Conservation (phyloP, 768 basidiomycete species). For the Lactarius evosmus region DNA sequence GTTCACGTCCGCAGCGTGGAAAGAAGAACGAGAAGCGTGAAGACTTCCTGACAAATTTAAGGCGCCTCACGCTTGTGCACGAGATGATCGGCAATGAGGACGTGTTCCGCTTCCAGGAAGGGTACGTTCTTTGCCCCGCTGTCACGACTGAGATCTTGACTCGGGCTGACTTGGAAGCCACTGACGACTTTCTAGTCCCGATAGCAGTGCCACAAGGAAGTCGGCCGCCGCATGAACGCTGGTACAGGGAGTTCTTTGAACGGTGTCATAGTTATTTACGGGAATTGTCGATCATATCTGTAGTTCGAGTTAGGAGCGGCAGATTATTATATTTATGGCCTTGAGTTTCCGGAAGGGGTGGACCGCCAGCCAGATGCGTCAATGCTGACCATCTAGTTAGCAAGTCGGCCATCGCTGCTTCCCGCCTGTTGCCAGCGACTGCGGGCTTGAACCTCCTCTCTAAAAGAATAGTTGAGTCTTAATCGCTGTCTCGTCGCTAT, state of each 20-base stretch:
- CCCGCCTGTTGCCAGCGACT: not conserved
- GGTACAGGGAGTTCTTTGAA: not conserved
- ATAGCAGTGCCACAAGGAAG: not conserved
- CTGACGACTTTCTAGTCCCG: not conserved
- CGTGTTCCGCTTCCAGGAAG: conserved; percentile 27
- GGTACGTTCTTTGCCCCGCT: conserved; percentile 13
- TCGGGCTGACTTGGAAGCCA: not conserved
- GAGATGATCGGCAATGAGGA: conserved; percentile 31
- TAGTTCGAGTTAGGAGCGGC: not conserved
- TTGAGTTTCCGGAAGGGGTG: not conserved
- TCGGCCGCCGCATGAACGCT: not conserved
- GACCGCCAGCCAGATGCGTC: not conserved
- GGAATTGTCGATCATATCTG: not conserved
- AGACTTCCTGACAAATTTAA: conserved; percentile 41
- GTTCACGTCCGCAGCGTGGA: conserved; percentile 31
- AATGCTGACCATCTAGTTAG: not conserved
- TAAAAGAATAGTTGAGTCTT: not conserved
- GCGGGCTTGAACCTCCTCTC: not conserved
- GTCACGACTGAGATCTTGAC: not conserved
- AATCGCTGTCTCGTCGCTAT: conserved; percentile 1
- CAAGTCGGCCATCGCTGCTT: not conserved
- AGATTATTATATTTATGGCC: not conserved
- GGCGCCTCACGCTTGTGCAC: conserved; percentile 43
- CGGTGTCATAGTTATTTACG: not conserved
- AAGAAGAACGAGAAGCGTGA: conserved; percentile 38